Evolutionary conservation across 2,329 filamentous ascomycete species (phyloP).

Genomic region (Trichoderma endophyticum): DNA sequence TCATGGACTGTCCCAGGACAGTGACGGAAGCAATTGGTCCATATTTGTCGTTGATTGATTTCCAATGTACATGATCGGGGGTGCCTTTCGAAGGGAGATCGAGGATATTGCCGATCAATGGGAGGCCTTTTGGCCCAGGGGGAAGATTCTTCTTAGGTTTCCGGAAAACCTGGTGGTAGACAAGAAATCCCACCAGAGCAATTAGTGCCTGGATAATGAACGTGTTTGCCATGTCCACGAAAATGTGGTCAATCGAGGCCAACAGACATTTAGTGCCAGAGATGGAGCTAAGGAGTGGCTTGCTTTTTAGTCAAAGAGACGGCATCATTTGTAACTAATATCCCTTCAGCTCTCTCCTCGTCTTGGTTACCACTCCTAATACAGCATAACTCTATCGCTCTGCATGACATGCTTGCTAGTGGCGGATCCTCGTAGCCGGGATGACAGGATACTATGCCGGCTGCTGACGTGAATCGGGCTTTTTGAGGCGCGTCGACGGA

Average conservation of each 20-base stretch:
- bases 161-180: not conserved
- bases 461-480: not conserved
- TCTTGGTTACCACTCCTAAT: not conserved
- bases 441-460: not conserved
- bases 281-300: not conserved
- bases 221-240: not conserved
- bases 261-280: too few relatives aligned
- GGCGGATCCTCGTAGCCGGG: not conserved
- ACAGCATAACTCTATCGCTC: not conserved
- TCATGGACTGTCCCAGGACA: conserved; percentile 31
- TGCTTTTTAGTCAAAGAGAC: not conserved
- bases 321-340: not conserved
- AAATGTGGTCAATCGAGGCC: not conserved
- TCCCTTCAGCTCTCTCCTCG: not conserved
- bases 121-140: conserved; percentile 32
- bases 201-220: not conserved
- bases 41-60: conserved; percentile 32
- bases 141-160: conserved; percentile 18
- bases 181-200: not conserved
- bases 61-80: conserved; percentile 33
- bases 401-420: not conserved
- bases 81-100: conserved; percentile 38
- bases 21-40: conserved; percentile 26
- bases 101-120: conserved; percentile 44
- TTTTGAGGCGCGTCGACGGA: not conserved